A percentile compares a stretch with the other conserved stretches of the same genome.
These are phyloP conservation scores for Cotoneaster glaucophyllus DNA, from an alignment of 306 rosid genomes.

Conservation along the genomic window DNA sequence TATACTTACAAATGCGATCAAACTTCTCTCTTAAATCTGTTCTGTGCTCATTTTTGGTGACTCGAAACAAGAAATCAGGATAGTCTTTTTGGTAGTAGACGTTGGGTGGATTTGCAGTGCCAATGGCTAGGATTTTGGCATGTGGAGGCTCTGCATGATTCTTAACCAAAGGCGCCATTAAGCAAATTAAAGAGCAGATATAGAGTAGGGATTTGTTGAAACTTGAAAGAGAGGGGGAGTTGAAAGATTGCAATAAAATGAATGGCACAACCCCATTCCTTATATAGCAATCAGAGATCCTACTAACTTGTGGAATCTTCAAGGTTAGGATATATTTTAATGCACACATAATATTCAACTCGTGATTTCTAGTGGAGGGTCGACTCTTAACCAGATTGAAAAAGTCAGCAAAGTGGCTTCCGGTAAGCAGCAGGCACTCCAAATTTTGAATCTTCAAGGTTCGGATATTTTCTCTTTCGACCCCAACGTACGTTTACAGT, in stretches of 20 bases:
- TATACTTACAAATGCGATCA: constrained; percentile 32
- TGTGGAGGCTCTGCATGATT: background rate
- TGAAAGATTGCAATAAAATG: background rate
- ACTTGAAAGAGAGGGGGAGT: no score
- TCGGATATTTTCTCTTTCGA: no score
- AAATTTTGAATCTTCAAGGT: no score
- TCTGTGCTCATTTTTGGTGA: background rate
- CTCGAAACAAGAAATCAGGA: background rate
- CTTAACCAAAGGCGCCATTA: background rate
- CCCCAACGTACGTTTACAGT: no score
- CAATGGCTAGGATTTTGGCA: background rate
- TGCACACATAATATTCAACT: no score
- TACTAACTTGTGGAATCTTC: no score
- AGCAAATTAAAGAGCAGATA: background rate
- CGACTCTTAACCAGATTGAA: no score
- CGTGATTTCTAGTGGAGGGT: no score
- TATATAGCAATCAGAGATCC: no score
- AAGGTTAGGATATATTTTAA: no score
- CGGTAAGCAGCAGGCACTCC: no score
- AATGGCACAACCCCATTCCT: background rate
- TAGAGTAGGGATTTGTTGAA: background rate
- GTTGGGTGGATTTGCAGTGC: background rate
- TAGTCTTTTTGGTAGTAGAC: background rate
- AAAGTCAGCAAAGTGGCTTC: no score
- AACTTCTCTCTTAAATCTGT: background rate